Evolutionary conservation across 257 asterid genomes (phyloP), one percentile per base, ranked within the genome.

Genomic region (Solanum pinnatisectum): DNA sequence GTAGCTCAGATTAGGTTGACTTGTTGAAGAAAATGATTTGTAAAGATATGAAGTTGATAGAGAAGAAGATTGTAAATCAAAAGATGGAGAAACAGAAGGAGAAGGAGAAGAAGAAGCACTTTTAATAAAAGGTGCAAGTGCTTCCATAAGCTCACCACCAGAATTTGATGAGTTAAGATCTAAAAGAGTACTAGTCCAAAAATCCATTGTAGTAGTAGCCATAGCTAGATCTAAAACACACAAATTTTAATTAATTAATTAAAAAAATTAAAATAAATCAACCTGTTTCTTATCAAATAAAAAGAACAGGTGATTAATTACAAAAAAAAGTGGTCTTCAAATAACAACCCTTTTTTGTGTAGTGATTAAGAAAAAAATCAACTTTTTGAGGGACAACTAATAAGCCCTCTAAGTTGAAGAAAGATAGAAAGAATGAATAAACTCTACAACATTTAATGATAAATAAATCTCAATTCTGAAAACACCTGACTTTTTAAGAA

Each of bases 41-140:
- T 44, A 89, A 73, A 93, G 88, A 84, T 16, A 88, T 39, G 84
- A 90, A 81, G 52, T 23, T 12, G 89, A 68, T 3, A 79, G 1
- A 87, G 86, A 86, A 13, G 63, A 8, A 27, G 90, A 87, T 35
- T 70, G 82, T 39, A 85, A 27, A 63, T 37, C 11, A 20, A 37
- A n/a, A 49, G 83, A 16, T 0, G 56, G 63, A 27, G 63, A 52
- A 65, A 67, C 32, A 3, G 52, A 65, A 84, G 87, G 8, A 60
- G 81, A 1, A 3, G 49, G 59, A 40, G 44, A 2, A 5, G 84
- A n/a, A 67, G 96, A 91, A 93, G 95, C 93, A 93, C 95, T 92
- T 91, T 94, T 95, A 91, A 95, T 94, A 94, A 97, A 97, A 95
- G 99, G 98, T 59, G 89, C 98, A 93, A 97, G 98, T 90, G 96